Evolutionary conservation across 2,329 filamentous ascomycete genomes (phyloP).

Genomic region (Hypomyces rosellus): DNA sequence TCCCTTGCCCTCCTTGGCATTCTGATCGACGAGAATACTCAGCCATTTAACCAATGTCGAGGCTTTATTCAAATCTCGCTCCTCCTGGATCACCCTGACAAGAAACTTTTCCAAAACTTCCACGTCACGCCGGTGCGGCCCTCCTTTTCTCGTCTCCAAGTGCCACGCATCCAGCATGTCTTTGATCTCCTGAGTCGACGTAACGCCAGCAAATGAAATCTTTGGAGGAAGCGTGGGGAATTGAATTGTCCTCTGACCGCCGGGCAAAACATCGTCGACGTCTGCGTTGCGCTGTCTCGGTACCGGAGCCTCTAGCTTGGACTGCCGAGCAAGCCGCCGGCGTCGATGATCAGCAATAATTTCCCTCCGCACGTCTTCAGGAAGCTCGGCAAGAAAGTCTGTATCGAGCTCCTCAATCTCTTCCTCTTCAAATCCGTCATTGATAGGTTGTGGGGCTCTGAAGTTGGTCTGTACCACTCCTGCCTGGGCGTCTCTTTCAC

Average conservation of each 20-base stretch:
- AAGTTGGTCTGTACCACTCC: slow-evolving; percentile 71
- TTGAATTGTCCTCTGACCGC: slow-evolving; percentile 37
- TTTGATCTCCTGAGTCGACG: slow-evolving; percentile 55
- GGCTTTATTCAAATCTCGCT: slow-evolving; percentile 72
- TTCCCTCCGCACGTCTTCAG: slow-evolving; percentile 72
- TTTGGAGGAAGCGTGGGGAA: slow-evolving; percentile 43
- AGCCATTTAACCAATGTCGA: slow-evolving; percentile 65
- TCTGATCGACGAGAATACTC: slow-evolving; percentile 47
- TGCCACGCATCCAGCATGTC: slow-evolving; percentile 74
- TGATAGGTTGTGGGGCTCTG: slow-evolving; percentile 34
- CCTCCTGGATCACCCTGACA: slow-evolving; percentile 62
- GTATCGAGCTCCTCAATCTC: slow-evolving; percentile 51
- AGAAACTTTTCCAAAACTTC: slow-evolving; percentile 69
- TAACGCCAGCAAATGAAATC: slow-evolving; percentile 39
- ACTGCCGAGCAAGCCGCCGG: slow-evolving; percentile 51
- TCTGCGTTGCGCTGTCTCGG: slow-evolving; percentile 20
- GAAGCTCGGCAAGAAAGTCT: slow-evolving; percentile 75
- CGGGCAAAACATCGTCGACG: slow-evolving; percentile 19
- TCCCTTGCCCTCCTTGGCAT: slow-evolving; percentile 29
- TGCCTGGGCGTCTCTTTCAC: slow-evolving; percentile 47
- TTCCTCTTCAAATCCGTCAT: slow-evolving; percentile 24
- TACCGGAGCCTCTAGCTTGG: slow-evolving; percentile 38
- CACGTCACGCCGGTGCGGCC: slow-evolving; percentile 75
- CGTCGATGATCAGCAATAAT: slow-evolving; percentile 64
- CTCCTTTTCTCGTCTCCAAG: slow-evolving; percentile 60